Evolutionary conservation across 1,139 yeast species (phyloP).

Genomic region (Lodderomyces metapsilosis): DNA sequence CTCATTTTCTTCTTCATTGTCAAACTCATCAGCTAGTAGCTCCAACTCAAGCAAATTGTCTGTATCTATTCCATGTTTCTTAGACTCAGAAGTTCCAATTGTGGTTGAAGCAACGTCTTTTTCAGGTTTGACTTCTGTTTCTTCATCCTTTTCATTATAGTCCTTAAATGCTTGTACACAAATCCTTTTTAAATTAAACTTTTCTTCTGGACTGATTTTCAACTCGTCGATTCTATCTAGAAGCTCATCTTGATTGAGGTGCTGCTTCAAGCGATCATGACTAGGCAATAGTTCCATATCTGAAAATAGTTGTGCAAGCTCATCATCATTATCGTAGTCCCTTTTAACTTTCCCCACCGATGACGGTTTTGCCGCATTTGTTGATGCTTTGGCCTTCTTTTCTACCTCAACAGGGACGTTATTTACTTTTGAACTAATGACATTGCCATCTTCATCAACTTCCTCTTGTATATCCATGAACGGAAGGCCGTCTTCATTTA

Average conservation of each 20-base stretch:
- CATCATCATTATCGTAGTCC: slow-evolving; percentile 20
- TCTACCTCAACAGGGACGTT: slow-evolving; percentile 12
- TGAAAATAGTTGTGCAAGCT: slow-evolving; percentile 41
- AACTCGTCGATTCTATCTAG: slow-evolving; percentile 31
- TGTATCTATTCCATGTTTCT: slow-evolving; percentile 17
- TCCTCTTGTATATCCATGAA: slow-evolving; percentile 82
- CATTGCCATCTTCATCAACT: slow-evolving; percentile 75
- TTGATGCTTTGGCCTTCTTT: neutral
- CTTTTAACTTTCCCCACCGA: slow-evolving; percentile 9
- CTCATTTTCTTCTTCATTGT: slow-evolving; percentile 29
- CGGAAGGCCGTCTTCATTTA: slow-evolving; percentile 50
- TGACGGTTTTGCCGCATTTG: neutral
- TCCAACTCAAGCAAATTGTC: slow-evolving; percentile 39
- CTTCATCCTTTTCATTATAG: slow-evolving; percentile 9
- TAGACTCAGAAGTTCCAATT: slow-evolving; percentile 5
- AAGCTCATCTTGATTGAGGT: slow-evolving; percentile 21
- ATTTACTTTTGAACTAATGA: slow-evolving; percentile 41
- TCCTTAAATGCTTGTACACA: slow-evolving; percentile 19
- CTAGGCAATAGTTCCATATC: slow-evolving; percentile 46
- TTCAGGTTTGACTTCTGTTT: slow-evolving; percentile 10
- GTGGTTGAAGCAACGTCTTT: slow-evolving; percentile 15
- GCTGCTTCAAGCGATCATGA: slow-evolving; percentile 7
- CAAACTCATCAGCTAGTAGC: slow-evolving; percentile 53
- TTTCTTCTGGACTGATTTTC: slow-evolving; percentile 50
- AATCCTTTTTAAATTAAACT: slow-evolving; percentile 41